A percentile compares a stretch with the other conserved stretches of the same genome.
Conservation (phyloP, 169 alveolate genomes). For the Plasmodium knowlesi region DNA sequence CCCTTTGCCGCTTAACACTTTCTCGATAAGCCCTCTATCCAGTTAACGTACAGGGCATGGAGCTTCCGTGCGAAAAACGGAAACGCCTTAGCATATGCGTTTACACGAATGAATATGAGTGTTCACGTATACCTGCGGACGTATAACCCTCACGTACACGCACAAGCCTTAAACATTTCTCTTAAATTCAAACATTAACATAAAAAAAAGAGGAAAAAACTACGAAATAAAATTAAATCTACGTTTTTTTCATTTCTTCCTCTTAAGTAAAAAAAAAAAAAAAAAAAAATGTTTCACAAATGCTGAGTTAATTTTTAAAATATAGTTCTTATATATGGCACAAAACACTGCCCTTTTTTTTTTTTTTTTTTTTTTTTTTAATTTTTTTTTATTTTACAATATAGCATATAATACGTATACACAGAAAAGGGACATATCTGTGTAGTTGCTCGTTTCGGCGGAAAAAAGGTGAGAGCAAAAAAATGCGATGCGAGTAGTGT, state of each 20-base stretch:
- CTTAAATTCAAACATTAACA: not conserved
- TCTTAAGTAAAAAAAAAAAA: not conserved
- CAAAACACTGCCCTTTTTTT: not conserved
- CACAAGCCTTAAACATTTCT: not conserved
- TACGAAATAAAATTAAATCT: not conserved
- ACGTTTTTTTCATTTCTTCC: not conserved
- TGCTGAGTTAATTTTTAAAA: slow-evolving; percentile 2
- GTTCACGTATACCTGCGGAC: not conserved
- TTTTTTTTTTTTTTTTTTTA: not conserved
- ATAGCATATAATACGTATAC: not conserved
- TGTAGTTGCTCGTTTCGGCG: not conserved
- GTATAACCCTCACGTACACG: not conserved
- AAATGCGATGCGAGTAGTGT: not conserved
- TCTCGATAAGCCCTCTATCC: not conserved
- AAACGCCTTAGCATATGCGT: not conserved
- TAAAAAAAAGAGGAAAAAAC: not conserved
- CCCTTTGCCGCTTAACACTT: not conserved
- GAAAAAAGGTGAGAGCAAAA: not conserved
- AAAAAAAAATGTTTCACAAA: not conserved
- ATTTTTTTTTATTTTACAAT: not conserved
- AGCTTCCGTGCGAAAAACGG: not conserved
- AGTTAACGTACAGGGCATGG: not conserved
- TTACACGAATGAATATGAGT: not conserved
- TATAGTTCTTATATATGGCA: not conserved
- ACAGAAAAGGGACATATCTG: slow-evolving; percentile 4